phyloP scores from a whole-genome alignment of 2,329 filamentous ascomycete species.

The Sporothrix inflata region DNA sequence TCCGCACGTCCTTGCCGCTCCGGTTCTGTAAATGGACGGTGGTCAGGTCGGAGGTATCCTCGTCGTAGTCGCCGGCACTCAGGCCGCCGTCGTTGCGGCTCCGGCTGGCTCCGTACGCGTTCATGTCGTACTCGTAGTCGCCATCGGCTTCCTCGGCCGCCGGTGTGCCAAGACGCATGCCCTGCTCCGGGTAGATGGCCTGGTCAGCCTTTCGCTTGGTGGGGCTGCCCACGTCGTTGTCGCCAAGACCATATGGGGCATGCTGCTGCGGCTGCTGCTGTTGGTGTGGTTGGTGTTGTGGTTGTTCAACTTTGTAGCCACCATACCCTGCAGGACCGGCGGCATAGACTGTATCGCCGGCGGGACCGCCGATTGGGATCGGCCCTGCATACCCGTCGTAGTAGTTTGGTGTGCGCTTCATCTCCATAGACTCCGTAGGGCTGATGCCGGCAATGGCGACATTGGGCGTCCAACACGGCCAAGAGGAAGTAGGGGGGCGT shows the following conservation, averaged over 20 bases:
- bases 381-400: slow-evolving; percentile 27
- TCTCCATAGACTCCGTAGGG: slow-evolving; percentile 29
- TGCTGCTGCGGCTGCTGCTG: slow-evolving; percentile 7
- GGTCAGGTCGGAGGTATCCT: not conserved
- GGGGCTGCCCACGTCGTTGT: slow-evolving; percentile 14
- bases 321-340: slow-evolving; percentile 18
- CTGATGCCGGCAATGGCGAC: slow-evolving; percentile 17
- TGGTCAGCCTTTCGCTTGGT: slow-evolving; percentile 23
- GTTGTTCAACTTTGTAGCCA: not conserved
- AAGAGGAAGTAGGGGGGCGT: not conserved
- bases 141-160: slow-evolving; percentile 26
- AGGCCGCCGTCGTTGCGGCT: slow-evolving; percentile 25
- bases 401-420: slow-evolving; percentile 30
- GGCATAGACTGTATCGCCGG: slow-evolving; percentile 26
- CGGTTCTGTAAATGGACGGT: slow-evolving; percentile 25
- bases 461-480: slow-evolving; percentile 24
- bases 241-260: slow-evolving; percentile 3
- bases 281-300: slow-evolving; percentile 5
- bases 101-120: slow-evolving; percentile 14
- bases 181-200: not conserved
- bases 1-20: slow-evolving; percentile 29
- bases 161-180: slow-evolving; percentile 25
- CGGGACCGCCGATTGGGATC: slow-evolving; percentile 14
- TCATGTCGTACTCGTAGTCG: slow-evolving; percentile 32
- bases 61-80: slow-evolving; percentile 28